Conservation (phyloP, 2,329 filamentous ascomycete genomes). For the Cryphonectria radicalis region DNA sequence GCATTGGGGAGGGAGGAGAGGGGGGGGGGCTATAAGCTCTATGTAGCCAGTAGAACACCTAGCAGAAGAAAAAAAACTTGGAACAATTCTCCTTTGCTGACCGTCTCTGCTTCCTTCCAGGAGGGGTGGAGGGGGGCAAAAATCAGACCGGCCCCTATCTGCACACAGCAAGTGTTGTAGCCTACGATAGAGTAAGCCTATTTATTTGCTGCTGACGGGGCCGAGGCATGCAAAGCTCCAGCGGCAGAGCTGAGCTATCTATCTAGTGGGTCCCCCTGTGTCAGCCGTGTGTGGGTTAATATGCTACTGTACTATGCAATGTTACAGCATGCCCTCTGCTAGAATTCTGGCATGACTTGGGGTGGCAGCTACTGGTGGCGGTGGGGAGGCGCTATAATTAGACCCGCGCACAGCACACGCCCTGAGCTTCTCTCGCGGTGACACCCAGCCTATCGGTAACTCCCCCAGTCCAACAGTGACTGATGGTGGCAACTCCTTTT, state of each 20-base stretch:
- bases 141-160: neutral
- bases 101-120: neutral
- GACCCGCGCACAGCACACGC: neutral
- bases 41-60: neutral
- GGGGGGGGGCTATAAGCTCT: neutral
- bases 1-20: neutral
- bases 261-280: too few relatives aligned
- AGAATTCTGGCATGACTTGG: neutral
- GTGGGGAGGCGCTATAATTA: slow-evolving; percentile 1
- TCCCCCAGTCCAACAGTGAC: neutral
- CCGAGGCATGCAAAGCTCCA: neutral
- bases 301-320: neutral
- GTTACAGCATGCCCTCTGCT: neutral
- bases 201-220: too few relatives aligned
- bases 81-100: neutral
- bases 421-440: neutral
- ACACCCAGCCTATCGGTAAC: slow-evolving; percentile 1
- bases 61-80: neutral
- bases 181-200: neutral
- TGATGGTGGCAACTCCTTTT: neutral
- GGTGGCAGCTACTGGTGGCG: neutral
- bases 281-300: neutral
- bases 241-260: neutral
- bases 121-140: neutral
- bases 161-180: neutral